Base-by-base conservation (phyloP, 2,329 filamentous ascomycete species). In the Neonectria faginata region DNA sequence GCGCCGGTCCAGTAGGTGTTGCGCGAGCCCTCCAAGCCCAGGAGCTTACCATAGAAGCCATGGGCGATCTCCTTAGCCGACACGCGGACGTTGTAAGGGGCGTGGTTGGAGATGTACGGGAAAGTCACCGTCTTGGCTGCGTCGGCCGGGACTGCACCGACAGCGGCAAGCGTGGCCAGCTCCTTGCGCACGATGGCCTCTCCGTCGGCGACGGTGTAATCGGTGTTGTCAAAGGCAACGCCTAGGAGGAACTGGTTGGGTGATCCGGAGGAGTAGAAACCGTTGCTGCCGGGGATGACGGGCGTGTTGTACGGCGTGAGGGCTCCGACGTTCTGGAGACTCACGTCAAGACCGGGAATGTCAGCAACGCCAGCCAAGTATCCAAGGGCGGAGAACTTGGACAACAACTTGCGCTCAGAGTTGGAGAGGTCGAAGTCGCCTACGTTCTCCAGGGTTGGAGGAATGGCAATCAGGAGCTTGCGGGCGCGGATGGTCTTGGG, bases 1-100 rank as follows among this genome's bases (percentile, higher is more conserved):
- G 69, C 69, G 1, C 77, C 79, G 1, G 79, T 77, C 64, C 78
- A 82, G 62, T 74, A 81, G 0, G 79, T 81, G 45, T 73, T 78
- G 0, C 71, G 68, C 33, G 73, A 60, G 0, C 79, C 78, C 67
- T 81, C 77, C 9, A 81, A 64, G 0, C 53, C 68, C 27, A 79
- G 74, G 4, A 81, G 48, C 12, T 79, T 68, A 0, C 66, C 42
- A 36, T 78, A 80, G 52, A 81, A 80, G 0, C 79, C 78, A 3
- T 50, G 55, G 1, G 60, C 57, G 16, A 81, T 74, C 3, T 75
- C 71, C 2, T 76, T 53, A 0, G 72, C 39, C 1, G 72, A 65
- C 0, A 79, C 77, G 18, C 66, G 59, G 62, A 77, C 27, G 33
- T 70, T 53, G 47, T 25, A 57, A n/a, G 53, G 45, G 7, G 45